Percentiles rank a stretch among this genome's conserved stretches.
These are phyloP conservation scores for Polymyxa betae DNA, from an alignment of 208 protist species.

Conservation along the genomic window DNA sequence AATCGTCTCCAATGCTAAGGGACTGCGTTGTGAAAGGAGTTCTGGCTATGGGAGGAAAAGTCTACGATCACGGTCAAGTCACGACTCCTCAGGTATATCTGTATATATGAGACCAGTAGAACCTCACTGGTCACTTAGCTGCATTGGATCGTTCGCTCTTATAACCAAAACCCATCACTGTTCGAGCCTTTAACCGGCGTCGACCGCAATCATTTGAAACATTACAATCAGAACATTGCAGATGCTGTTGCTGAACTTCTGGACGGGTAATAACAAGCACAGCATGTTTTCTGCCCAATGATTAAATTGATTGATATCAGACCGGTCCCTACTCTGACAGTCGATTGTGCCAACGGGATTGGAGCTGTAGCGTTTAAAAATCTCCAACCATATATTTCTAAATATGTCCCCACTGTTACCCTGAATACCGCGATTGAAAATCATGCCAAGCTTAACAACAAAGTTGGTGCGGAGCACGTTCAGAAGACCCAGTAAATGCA, in stretches of 20 bases:
- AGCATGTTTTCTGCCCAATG: too few relatives aligned
- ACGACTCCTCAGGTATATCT: conserved; percentile 10
- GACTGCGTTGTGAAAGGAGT: conserved; percentile 33
- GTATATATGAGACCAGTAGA: background rate
- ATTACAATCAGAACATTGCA: conserved; percentile 18
- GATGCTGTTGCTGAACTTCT: background rate
- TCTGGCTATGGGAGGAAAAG: background rate
- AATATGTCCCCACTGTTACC: conserved; percentile 69
- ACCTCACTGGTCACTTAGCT: background rate
- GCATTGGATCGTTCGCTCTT: conserved; percentile 18
- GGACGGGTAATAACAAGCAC: background rate
- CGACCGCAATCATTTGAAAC: background rate
- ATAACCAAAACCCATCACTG: background rate
- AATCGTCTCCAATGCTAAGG: background rate
- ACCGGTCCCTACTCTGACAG: background rate
- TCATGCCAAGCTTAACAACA: conserved; percentile 72
- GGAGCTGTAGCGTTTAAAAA: conserved; percentile 70
- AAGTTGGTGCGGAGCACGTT: conserved; percentile 87
- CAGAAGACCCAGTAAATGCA: conserved; percentile 65
- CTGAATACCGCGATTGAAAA: conserved; percentile 73
- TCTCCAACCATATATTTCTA: conserved; percentile 52
- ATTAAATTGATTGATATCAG: background rate
- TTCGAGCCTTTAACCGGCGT: background rate
- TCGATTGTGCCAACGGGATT: conserved; percentile 86
- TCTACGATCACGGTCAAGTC: conserved; percentile 44